Evolutionary conservation across 2,329 filamentous ascomycete genomes (phyloP).

Genomic region (Pseudogymnoascus sp.): DNA sequence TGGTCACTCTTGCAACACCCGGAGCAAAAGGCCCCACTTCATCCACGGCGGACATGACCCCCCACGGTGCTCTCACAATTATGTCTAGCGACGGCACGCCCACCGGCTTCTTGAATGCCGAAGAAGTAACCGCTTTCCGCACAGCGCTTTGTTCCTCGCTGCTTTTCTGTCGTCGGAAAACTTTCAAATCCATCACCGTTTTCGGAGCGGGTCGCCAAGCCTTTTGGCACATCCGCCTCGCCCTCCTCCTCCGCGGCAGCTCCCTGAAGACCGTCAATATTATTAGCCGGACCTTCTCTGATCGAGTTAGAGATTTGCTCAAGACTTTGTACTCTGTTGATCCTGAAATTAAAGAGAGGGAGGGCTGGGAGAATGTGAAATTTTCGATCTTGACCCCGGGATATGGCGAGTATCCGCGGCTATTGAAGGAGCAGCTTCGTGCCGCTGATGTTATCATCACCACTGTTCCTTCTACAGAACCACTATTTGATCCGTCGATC

Average conservation of each 20-base stretch:
- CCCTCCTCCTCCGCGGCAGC: slow-evolving; percentile 60
- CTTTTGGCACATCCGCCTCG: slow-evolving; percentile 87
- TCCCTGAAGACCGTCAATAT: slow-evolving; percentile 76
- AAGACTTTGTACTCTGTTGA: slow-evolving; percentile 40
- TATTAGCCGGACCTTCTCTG: slow-evolving; percentile 65
- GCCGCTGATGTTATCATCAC: slow-evolving; percentile 78
- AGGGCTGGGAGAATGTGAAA: slow-evolving; percentile 58
- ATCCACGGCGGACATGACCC: slow-evolving; percentile 41
- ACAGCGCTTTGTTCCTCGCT: slow-evolving; percentile 66
- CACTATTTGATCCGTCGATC: slow-evolving; percentile 65
- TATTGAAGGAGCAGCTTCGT: slow-evolving; percentile 63
- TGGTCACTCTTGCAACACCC: slow-evolving; percentile 52
- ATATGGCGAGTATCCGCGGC: slow-evolving; percentile 58
- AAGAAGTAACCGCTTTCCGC: slow-evolving; percentile 70
- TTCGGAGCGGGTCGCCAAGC: slow-evolving; percentile 88
- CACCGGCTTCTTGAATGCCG: slow-evolving; percentile 62
- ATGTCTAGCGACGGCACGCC: slow-evolving; percentile 55
- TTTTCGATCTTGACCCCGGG: slow-evolving; percentile 61
- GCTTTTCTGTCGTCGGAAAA: slow-evolving; percentile 54
- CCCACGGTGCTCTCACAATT: slow-evolving; percentile 56
- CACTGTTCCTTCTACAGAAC: slow-evolving; percentile 67
- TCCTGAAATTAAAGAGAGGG: slow-evolving; percentile 37
- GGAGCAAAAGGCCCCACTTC: slow-evolving; percentile 18
- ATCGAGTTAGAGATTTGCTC: slow-evolving; percentile 45
- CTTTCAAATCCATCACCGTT: slow-evolving; percentile 67